Percentiles rank a stretch among this genome's conserved stretches.
Evolutionary conservation across 1,139 yeast species (phyloP).

Genomic region (Hansenula lynferdii): DNA sequence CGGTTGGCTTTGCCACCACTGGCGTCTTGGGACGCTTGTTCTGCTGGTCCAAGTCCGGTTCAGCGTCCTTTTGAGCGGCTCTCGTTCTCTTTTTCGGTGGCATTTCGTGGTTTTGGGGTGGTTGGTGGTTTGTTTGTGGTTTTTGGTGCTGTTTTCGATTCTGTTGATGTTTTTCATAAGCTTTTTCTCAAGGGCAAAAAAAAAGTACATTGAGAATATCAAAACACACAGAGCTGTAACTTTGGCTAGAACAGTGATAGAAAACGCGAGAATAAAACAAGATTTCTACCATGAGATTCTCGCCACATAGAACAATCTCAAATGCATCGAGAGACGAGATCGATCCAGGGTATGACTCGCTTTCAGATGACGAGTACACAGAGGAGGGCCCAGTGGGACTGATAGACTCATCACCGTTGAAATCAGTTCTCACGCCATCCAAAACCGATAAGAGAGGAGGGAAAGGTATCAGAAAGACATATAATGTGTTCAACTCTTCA

Average conservation of each 20-base stretch:
- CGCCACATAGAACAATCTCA: slow-evolving; percentile 21
- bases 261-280: too few species aligned
- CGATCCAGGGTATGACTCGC: slow-evolving; percentile 22
- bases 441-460: slow-evolving; percentile 7
- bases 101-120: too few species aligned
- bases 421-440: slow-evolving; percentile 10
- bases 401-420: slow-evolving; percentile 6
- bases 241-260: too few species aligned
- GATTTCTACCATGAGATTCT: slow-evolving; percentile 27
- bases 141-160: neutral
- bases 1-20: slow-evolving; percentile 3
- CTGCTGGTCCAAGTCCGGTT: slow-evolving; percentile 5
- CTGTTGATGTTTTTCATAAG: too few species aligned
- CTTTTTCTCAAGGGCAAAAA: too few species aligned
- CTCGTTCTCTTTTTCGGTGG: slow-evolving; percentile 27
- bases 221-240: too few species aligned
- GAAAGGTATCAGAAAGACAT: slow-evolving; percentile 1
- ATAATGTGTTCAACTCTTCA: slow-evolving; percentile 6
- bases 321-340: slow-evolving; percentile 14
- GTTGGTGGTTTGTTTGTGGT: too few species aligned
- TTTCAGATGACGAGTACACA: slow-evolving; percentile 14
- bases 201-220: too few species aligned
- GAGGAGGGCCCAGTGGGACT: slow-evolving; percentile 8
- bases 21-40: neutral
- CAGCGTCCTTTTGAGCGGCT: slow-evolving; percentile 5